Percentiles rank a stretch among this genome's conserved stretches.
Conservation (phyloP, 2,329 filamentous ascomycete species). For the Aspergillus novoparasiticus region DNA sequence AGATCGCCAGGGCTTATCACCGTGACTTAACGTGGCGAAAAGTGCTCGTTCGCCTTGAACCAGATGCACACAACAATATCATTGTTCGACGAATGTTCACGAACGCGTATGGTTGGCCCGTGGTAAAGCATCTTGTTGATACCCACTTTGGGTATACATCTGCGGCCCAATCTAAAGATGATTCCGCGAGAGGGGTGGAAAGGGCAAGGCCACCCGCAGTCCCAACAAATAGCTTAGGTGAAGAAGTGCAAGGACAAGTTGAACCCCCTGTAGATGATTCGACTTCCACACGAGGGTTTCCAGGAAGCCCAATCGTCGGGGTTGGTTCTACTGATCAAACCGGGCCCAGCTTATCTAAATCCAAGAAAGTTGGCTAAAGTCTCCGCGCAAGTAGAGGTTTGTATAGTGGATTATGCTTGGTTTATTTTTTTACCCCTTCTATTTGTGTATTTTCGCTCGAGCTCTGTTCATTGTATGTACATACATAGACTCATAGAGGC, state of each 20-base stretch:
- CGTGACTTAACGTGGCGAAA: conserved; percentile 92
- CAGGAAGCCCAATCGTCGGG: not conserved
- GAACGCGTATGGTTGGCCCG: conserved; percentile 97
- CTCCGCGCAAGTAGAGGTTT: not conserved
- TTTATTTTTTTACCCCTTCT: not conserved
- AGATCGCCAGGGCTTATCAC: conserved; percentile 95
- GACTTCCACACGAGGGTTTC: not conserved
- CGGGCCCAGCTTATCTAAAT: not conserved
- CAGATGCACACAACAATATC: conserved; percentile 98
- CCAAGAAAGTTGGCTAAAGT: not conserved
- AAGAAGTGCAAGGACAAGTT: not conserved
- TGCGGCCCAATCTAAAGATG: conserved; percentile 66
- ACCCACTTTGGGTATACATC: conserved; percentile 85
- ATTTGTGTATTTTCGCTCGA: not conserved
- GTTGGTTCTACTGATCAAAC: not conserved
- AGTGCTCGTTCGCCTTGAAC: conserved; percentile 90
- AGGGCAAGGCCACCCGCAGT: conserved; percentile 64
- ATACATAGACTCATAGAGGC: not conserved
- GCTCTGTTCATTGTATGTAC: not conserved
- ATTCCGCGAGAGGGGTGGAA: conserved; percentile 67
- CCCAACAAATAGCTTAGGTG: conserved; percentile 47
- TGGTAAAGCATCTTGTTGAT: conserved; percentile 91
- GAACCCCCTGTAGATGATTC: not conserved
- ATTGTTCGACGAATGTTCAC: conserved; percentile 95
- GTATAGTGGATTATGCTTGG: not conserved